Evolutionary conservation across 345 rosid species (phyloP).

Genomic region (Nephelium lappaceum): DNA sequence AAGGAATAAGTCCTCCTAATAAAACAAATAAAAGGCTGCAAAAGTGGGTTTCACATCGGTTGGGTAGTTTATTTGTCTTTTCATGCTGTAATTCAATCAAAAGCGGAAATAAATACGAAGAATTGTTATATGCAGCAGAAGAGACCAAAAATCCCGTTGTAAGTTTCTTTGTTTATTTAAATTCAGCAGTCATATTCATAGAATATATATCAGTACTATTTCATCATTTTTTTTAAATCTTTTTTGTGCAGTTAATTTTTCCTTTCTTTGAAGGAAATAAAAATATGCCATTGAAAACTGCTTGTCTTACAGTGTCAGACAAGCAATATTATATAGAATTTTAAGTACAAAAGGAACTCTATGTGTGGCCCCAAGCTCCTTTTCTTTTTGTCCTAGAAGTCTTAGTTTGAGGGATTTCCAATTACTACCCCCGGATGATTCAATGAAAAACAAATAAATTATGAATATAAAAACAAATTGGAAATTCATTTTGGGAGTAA

Average conservation of each 20-base stretch:
- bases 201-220: background rate
- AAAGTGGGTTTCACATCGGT: background rate
- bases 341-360: background rate
- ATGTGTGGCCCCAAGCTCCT: background rate
- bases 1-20: background rate
- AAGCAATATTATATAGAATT: background rate
- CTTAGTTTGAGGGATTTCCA: background rate
- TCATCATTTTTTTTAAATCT: background rate
- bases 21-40: background rate
- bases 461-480: background rate
- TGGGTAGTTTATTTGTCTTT: conserved; percentile 3
- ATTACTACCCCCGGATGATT: background rate
- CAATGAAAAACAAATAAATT: no score
- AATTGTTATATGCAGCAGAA: background rate
- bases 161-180: background rate
- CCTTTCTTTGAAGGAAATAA: background rate
- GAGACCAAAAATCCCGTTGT: background rate
- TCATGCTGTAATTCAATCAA: background rate
- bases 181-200: conserved; percentile 4
- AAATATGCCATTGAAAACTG: background rate
- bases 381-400: no score
- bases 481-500: background rate
- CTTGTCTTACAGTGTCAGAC: background rate
- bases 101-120: background rate
- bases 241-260: background rate